Conservation (phyloP, 371 early-diverging fungal species). For the Lichtheimia ramosa region DNA sequence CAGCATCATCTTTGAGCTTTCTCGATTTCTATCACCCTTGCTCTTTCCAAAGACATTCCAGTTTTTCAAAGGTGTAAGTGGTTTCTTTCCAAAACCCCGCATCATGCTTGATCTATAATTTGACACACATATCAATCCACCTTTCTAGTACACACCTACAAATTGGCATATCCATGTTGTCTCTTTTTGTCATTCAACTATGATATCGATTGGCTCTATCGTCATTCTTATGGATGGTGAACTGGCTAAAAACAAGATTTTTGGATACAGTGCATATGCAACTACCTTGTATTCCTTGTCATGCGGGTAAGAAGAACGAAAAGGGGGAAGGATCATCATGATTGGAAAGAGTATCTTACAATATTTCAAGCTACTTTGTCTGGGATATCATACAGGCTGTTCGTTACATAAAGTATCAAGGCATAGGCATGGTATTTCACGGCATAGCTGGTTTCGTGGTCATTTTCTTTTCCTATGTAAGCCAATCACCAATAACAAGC, state of each 20-base stretch:
- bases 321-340: background rate
- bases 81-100: background rate
- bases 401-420: conserved; percentile 66
- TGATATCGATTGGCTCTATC: conserved; percentile 57
- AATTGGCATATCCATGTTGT: conserved; percentile 81
- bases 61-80: conserved; percentile 52
- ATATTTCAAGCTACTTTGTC: conserved; percentile 74
- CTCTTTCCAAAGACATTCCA: conserved; percentile 67
- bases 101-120: background rate
- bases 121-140: background rate
- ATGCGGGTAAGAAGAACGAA: conserved; percentile 65
- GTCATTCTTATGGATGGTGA: conserved; percentile 63
- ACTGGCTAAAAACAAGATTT: conserved; percentile 67
- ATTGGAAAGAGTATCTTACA: background rate
- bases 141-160: conserved; percentile 43
- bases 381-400: conserved; percentile 86
- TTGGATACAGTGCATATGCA: conserved; percentile 73
- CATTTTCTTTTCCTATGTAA: conserved; percentile 71
- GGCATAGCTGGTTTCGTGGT: conserved; percentile 80
- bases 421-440: conserved; percentile 84
- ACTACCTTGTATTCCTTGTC: conserved; percentile 79
- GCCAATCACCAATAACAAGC: conserved; percentile 15
- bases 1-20: conserved; percentile 55
- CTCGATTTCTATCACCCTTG: conserved; percentile 53
- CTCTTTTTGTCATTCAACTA: conserved; percentile 57